Evolutionary conservation across 192 early-diverging fungal species (phyloP).

Genomic region (Blastocladiella britannica): DNA sequence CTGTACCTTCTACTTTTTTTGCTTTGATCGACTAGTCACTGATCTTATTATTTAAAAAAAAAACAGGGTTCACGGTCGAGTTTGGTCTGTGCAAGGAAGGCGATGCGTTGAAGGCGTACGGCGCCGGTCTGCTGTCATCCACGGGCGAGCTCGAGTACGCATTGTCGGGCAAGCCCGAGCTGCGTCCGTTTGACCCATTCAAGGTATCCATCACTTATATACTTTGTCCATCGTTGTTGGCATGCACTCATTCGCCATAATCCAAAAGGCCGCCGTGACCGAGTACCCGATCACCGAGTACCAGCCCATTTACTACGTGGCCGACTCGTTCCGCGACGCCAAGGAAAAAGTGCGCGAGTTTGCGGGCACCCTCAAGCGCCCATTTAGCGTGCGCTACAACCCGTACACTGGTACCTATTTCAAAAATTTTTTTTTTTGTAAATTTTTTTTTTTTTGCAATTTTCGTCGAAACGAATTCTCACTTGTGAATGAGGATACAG

Average conservation of each 20-base stretch:
- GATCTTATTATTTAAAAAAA: constrained; percentile 1
- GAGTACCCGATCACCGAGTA: constrained; percentile 79
- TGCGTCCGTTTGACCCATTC: constrained; percentile 65
- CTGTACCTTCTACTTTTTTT: not conserved
- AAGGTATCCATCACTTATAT: too few species aligned
- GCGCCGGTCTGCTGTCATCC: constrained; percentile 76
- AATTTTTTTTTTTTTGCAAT: not conserved
- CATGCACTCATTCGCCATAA: not conserved
- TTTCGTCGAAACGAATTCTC: not conserved
- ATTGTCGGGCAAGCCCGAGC: constrained; percentile 55
- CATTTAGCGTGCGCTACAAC: constrained; percentile 81
- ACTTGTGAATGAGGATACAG: constrained; percentile 7
- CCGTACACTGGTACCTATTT: too few species aligned
- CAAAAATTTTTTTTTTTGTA: too few species aligned
- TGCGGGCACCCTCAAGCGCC: constrained; percentile 49
- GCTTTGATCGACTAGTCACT: not conserved
- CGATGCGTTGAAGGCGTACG: constrained; percentile 57
- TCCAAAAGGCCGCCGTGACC: constrained; percentile 38
- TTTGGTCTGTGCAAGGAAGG: constrained; percentile 68
- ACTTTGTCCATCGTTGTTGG: too few species aligned
- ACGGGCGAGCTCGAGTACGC: constrained; percentile 90
- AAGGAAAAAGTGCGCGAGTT: constrained; percentile 76
- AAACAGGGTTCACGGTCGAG: constrained; percentile 65
- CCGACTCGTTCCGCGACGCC: constrained; percentile 79
- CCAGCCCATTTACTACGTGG: constrained; percentile 89